A percentile compares a stretch with the other conserved stretches of the same genome.
These are phyloP conservation scores for Hansenula sp. DNA, from an alignment of 1,139 yeast genomes.

Conservation along the genomic window DNA sequence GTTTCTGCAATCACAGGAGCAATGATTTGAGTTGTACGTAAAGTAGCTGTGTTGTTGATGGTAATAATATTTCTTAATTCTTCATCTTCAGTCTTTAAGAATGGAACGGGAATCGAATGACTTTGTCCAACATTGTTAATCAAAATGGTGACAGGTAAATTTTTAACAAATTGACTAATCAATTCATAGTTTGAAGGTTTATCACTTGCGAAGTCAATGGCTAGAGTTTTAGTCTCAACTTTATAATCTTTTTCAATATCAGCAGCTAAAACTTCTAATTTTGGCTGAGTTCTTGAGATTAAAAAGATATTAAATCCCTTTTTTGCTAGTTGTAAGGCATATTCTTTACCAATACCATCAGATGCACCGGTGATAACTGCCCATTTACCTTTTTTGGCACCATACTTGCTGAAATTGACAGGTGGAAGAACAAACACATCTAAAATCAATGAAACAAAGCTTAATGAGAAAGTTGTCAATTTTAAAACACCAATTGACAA, in stretches of 20 bases:
- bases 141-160: constrained; percentile 61
- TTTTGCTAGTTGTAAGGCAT: constrained; percentile 77
- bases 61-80: constrained; percentile 80
- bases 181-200: constrained; percentile 44
- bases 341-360: constrained; percentile 96
- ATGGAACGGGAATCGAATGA: constrained; percentile 93
- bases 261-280: constrained; percentile 62
- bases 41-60: constrained; percentile 81
- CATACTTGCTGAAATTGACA: constrained; percentile 63
- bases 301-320: constrained; percentile 80
- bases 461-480: constrained; percentile 40
- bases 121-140: constrained; percentile 94
- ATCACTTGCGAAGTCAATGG: constrained; percentile 69
- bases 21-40: constrained; percentile 74
- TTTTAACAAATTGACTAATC: constrained; percentile 45
- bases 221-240: constrained; percentile 62
- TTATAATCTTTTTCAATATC: constrained; percentile 59
- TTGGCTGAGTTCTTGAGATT: constrained; percentile 79
- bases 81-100: constrained; percentile 67
- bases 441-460: constrained; percentile 37
- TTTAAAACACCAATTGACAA: constrained; percentile 48
- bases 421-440: constrained; percentile 67
- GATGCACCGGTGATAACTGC: constrained; percentile 97
- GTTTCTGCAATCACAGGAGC: constrained; percentile 68
- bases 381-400: constrained; percentile 60